These are phyloP conservation scores for Pholiota microspora DNA, from an alignment of 768 basidiomycete genomes.

Conservation along the genomic window DNA sequence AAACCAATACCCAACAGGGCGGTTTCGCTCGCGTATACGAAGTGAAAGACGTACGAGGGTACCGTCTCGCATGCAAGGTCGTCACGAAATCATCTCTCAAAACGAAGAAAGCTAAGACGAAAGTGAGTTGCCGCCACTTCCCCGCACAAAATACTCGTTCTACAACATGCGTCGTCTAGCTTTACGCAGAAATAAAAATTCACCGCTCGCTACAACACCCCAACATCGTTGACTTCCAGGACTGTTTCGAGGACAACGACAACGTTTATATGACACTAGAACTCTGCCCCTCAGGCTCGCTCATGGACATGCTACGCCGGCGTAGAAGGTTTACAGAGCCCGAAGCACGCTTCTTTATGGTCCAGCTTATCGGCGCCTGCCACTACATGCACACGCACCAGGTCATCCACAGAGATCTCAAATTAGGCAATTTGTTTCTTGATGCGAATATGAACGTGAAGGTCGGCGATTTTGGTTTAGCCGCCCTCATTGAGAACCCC, in stretches of 20 bases:
- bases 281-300: conserved; percentile 84
- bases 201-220: conserved; percentile 89
- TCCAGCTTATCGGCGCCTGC: conserved; percentile 94
- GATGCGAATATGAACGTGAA: conserved; percentile 92
- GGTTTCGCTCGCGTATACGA: conserved; percentile 98
- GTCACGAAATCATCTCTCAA: conserved; percentile 90
- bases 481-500: conserved; percentile 93
- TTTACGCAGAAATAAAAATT: conserved; percentile 99
- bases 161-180: conserved; percentile 38
- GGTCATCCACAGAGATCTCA: conserved; percentile 97
- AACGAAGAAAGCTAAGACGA: conserved; percentile 96
- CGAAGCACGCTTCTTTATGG: conserved; percentile 88
- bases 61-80: conserved; percentile 85
- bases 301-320: conserved; percentile 88
- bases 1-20: conserved; percentile 39
- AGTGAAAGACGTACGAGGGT: conserved; percentile 69
- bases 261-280: conserved; percentile 99
- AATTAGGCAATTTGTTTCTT: conserved; percentile 93
- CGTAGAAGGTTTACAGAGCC: conserved; percentile 88
- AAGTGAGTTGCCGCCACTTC: conserved; percentile 47
- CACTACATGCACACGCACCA: conserved; percentile 97
- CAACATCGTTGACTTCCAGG: conserved; percentile 88
- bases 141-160: not conserved
- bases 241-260: conserved; percentile 93
- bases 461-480: conserved; percentile 96